Percentiles rank a stretch among this genome's conserved stretches.
These are phyloP conservation scores for Esteya vermicola DNA, from an alignment of 2,329 filamentous ascomycete genomes.

Conservation along the genomic window DNA sequence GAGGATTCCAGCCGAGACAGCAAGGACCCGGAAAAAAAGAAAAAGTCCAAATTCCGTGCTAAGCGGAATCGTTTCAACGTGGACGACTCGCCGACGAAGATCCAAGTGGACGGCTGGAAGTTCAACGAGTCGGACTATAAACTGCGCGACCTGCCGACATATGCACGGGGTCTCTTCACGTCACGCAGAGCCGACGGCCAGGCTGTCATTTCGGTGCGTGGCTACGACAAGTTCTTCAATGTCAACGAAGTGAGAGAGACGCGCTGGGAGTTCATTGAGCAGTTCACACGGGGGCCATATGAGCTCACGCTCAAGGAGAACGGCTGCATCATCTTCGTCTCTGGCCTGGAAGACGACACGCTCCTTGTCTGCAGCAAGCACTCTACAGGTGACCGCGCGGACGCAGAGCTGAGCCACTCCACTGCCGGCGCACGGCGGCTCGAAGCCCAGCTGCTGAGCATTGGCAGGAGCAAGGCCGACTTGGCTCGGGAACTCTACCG, in stretches of 20 bases:
- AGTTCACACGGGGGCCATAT: slow-evolving; percentile 71
- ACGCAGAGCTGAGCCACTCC: slow-evolving; percentile 66
- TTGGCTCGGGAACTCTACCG: slow-evolving; percentile 60
- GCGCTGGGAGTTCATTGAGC: slow-evolving; percentile 65
- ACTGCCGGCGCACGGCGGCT: slow-evolving; percentile 70
- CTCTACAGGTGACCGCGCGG: slow-evolving; percentile 69
- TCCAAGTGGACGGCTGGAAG: slow-evolving; percentile 78
- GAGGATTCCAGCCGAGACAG: too few species aligned
- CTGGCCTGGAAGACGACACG: slow-evolving; percentile 76
- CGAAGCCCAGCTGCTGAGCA: slow-evolving; percentile 58
- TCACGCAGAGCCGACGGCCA: slow-evolving; percentile 45
- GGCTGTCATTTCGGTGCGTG: slow-evolving; percentile 69
- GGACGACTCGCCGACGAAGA: slow-evolving; percentile 43
- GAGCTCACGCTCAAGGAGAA: slow-evolving; percentile 97
- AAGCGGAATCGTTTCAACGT: slow-evolving; percentile 71
- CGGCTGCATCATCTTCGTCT: slow-evolving; percentile 97
- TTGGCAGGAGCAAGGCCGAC: slow-evolving; percentile 68
- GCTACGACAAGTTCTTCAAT: slow-evolving; percentile 99
- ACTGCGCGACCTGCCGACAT: slow-evolving; percentile 68
- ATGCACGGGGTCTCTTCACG: slow-evolving; percentile 91
- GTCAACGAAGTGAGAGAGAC: slow-evolving; percentile 69
- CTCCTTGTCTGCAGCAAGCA: slow-evolving; percentile 98
- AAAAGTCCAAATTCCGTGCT: slow-evolving; percentile 51
- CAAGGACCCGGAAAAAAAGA: slow-evolving; percentile 38
- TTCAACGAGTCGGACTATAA: slow-evolving; percentile 97